Base-by-base conservation (phyloP, 495 filamentous ascomycete species). In the Bryoglossum gracile region DNA sequence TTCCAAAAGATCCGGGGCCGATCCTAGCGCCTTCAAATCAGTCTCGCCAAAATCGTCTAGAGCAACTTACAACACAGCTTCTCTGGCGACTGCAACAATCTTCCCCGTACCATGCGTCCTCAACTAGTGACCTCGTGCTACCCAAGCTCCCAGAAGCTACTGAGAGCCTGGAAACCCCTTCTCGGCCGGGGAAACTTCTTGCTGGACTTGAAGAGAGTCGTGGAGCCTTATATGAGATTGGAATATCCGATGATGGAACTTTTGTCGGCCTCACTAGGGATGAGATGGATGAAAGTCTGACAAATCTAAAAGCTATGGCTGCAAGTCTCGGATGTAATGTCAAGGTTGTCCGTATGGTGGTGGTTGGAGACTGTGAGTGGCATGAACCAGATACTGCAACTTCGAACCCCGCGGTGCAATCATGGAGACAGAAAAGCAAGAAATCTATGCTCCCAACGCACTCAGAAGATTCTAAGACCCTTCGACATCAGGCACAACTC, bases 61-160 rank as follows among this genome's bases (percentile, higher is more conserved):
- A 94, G 51, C 87, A 94, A 54, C 67, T 98, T 51, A 97, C 91
- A 0, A 98, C 92, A 0, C 92, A 98, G 68, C 70, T 98, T 18
- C 68, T 97, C 19, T 98, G 92, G 92, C 78, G 92, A 34, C 67
- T 98, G 41, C 90, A 96, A 65, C 92, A 97, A 65, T 95, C 89
- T 3, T 94, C 86, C 14, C 89, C 89, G 3, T 84, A 92, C 65
- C 91, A 95, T 68, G 78, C 80, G 2, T 82, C 85, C 2, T 81
- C 82, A n/a, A 78, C 80, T 2, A 76, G 70, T 13, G 76, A 80
- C 44, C 71, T 89, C 14, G 81, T 90, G 10, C 60, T 92, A 8
- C 88, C 88, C 0, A 69, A 78, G 43, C 69, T 94, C 14, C 83
- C 87, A 0, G 78, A 86, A 46, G 77, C 78, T 23, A 67, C 70